A percentile compares a stretch with the other conserved stretches of the same genome.
These are phyloP conservation scores for Parachaetomium inaequale DNA, from an alignment of 495 filamentous ascomycete species.

Conservation along the genomic window DNA sequence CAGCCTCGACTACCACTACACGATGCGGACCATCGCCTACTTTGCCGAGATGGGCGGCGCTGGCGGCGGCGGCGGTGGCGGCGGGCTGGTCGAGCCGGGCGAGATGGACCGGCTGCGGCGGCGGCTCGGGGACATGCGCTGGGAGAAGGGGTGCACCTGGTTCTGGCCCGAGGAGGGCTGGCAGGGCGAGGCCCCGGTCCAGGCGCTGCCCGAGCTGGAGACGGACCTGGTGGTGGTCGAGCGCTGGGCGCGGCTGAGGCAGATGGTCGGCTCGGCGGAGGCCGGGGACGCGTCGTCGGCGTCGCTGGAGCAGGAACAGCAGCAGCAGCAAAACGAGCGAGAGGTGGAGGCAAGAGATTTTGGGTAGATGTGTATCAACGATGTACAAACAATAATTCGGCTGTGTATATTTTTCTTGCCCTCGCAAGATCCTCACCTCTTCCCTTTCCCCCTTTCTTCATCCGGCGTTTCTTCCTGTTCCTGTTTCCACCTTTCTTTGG, in stretches of 20 bases:
- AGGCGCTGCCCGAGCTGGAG: conserved; percentile 6
- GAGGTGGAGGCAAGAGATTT: background rate
- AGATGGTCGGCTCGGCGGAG: conserved; percentile 2
- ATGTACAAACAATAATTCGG: background rate
- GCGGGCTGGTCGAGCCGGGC: conserved; percentile 21
- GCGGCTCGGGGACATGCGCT: conserved; percentile 24
- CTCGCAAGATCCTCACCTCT: too few species aligned
- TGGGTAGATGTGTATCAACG: background rate
- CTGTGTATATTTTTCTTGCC: background rate
- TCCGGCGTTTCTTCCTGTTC: too few species aligned
- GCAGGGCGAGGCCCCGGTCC: background rate
- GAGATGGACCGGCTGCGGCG: conserved; percentile 25
- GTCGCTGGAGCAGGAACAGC: background rate
- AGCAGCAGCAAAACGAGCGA: background rate
- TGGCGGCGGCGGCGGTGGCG: too few species aligned
- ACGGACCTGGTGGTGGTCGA: conserved; percentile 12
- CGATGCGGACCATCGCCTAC: conserved; percentile 34
- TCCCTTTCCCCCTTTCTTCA: too few species aligned
- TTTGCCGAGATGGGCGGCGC: conserved; percentile 34
- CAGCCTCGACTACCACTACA: conserved; percentile 26
- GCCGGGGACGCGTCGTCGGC: background rate
- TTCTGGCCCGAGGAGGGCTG: conserved; percentile 18
- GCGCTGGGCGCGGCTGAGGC: conserved; percentile 18
- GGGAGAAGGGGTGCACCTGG: conserved; percentile 25
- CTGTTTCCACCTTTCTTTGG: too few species aligned